Conservation (phyloP, 495 filamentous ascomycete species). For the Lasiosphaeria miniovina region DNA sequence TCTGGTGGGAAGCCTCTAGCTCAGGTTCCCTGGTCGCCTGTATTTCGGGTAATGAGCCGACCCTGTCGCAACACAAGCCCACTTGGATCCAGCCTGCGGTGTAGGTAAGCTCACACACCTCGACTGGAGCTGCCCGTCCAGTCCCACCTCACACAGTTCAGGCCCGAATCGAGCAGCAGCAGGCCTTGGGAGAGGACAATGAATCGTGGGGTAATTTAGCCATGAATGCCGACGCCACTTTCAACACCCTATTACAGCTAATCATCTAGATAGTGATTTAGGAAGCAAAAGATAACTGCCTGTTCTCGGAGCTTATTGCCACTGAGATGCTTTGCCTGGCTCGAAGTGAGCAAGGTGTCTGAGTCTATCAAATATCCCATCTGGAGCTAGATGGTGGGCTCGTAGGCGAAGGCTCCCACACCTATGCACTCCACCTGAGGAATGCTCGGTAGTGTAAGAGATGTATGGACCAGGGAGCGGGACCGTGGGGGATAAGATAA, state of each 20-base stretch:
- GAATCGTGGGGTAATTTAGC: constrained; percentile 20
- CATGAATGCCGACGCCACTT: constrained; percentile 11
- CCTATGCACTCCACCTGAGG: no score
- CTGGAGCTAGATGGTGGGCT: no score
- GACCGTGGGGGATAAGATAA: no score
- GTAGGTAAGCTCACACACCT: not conserved
- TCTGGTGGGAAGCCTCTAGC: no score
- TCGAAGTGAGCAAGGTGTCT: no score
- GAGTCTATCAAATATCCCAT: no score
- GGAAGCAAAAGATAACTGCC: not conserved
- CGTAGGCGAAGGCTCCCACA: no score
- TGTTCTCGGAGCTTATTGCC: no score
- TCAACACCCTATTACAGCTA: not conserved
- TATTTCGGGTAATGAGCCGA: constrained; percentile 28
- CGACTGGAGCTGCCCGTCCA: no score
- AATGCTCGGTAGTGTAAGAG: no score
- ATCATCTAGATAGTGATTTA: not conserved
- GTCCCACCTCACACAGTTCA: not conserved
- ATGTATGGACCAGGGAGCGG: no score
- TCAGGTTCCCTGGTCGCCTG: not conserved
- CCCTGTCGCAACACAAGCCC: constrained; percentile 6
- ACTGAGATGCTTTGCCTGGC: no score
- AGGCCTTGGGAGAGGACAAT: not conserved
- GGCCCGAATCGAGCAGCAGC: not conserved
- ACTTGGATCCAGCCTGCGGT: constrained; percentile 1